Evolutionary conservation across 371 early-diverging fungal genomes (phyloP).

Genomic region (Mortierella sp.): DNA sequence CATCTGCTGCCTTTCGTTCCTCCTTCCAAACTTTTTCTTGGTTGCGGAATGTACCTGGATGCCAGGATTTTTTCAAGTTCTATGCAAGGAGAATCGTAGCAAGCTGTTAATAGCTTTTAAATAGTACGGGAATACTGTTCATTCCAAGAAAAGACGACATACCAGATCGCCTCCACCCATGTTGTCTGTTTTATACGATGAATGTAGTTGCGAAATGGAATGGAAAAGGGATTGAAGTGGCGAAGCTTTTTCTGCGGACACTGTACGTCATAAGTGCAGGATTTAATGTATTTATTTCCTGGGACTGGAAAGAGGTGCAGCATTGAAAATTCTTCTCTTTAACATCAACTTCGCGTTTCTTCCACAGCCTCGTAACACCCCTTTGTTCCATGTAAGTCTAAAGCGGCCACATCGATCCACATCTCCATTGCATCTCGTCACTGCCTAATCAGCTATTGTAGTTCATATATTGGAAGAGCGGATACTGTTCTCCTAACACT

Average conservation of each 20-base stretch:
- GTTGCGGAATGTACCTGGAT: conserved; percentile 92
- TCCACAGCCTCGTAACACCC: too few species aligned
- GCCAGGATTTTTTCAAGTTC: conserved; percentile 98
- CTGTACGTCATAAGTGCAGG: too few species aligned
- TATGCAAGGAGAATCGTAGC: conserved; percentile 25
- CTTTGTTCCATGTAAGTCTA: background rate
- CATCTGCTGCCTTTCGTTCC: conserved; percentile 86
- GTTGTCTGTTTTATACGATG: too few species aligned
- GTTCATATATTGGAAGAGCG: too few species aligned
- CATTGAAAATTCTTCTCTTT: background rate
- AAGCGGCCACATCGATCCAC: background rate
- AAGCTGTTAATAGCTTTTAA: background rate
- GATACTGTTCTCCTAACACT: too few species aligned
- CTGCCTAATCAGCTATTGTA: too few species aligned
- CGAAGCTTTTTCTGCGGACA: too few species aligned
- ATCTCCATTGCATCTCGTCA: too few species aligned
- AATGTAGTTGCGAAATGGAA: too few species aligned
- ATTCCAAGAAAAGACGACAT: too few species aligned
- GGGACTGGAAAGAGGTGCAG: background rate
- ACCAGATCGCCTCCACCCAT: conserved; percentile 81
- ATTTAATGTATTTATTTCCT: background rate
- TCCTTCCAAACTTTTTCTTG: conserved; percentile 93
- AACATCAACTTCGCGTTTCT: background rate
- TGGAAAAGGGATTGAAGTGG: too few species aligned
- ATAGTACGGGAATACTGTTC: too few species aligned